Conservation (phyloP, 441 rosid genomes). For the Erodium texanum region DNA sequence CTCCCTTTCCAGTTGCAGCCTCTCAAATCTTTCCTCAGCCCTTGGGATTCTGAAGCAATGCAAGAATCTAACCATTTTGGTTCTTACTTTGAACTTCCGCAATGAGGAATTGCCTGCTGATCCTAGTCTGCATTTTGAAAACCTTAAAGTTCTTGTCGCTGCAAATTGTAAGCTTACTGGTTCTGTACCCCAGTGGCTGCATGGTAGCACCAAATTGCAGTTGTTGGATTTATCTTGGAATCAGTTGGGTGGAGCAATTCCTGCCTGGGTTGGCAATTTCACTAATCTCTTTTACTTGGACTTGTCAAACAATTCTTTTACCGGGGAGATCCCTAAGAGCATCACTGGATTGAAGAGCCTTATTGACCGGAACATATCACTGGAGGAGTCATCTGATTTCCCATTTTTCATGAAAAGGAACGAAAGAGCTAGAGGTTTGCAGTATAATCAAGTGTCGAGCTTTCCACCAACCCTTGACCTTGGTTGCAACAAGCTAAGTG, state of each 20-base stretch:
- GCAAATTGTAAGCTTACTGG: conserved; percentile 60
- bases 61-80: conserved; percentile 44
- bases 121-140: conserved; percentile 38
- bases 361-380: conserved; percentile 32
- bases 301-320: conserved; percentile 62
- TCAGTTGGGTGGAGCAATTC: conserved; percentile 40
- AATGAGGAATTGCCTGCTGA: conserved; percentile 47
- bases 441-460: conserved; percentile 58
- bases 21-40: conserved; percentile 42
- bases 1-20: conserved; percentile 54
- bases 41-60: conserved; percentile 51
- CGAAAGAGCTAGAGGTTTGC: conserved; percentile 43
- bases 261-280: conserved; percentile 52
- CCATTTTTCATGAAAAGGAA: conserved; percentile 60
- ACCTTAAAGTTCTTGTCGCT: conserved; percentile 50
- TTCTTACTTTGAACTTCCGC: conserved; percentile 51
- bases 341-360: conserved; percentile 44
- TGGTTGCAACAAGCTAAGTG: conserved; percentile 45
- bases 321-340: conserved; percentile 54
- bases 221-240: conserved; percentile 81
- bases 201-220: conserved; percentile 35
- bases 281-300: conserved; percentile 65
- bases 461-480: conserved; percentile 68
- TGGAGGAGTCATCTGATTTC: conserved; percentile 59
- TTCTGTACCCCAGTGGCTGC: conserved; percentile 53